Conservation (phyloP, 2,329 filamentous ascomycete genomes). For the Bipolaris cookei region DNA sequence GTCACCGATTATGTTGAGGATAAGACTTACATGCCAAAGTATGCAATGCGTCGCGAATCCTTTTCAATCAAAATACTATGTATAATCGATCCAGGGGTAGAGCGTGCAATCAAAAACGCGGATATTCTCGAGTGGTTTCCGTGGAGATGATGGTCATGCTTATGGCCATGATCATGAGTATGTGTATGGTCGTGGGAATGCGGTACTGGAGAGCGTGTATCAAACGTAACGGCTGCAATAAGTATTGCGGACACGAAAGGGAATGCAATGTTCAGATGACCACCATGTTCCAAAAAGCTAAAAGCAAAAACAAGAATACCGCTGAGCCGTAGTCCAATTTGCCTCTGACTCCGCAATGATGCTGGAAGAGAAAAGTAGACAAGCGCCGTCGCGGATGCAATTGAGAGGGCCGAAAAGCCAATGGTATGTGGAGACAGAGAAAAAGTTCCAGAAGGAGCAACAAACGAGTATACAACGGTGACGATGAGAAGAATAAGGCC, state of each 20-base stretch:
- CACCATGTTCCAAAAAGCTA: slow-evolving; percentile 31
- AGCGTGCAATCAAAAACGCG: slow-evolving; percentile 71
- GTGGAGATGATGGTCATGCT: slow-evolving; percentile 47
- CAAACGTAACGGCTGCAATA: slow-evolving; percentile 50
- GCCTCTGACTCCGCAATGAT: slow-evolving; percentile 49
- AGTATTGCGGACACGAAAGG: slow-evolving; percentile 39
- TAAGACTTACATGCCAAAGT: slow-evolving; percentile 82
- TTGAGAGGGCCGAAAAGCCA: slow-evolving; percentile 50
- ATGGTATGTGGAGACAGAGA: slow-evolving; percentile 42
- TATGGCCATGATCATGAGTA: slow-evolving; percentile 32
- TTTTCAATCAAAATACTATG: slow-evolving; percentile 88
- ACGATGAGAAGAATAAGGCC: slow-evolving; percentile 48
- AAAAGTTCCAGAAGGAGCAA: slow-evolving; percentile 43
- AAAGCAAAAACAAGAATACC: slow-evolving; percentile 32
- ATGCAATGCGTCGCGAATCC: slow-evolving; percentile 93
- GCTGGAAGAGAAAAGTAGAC: slow-evolving; percentile 52
- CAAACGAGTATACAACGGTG: slow-evolving; percentile 46
- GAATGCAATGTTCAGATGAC: slow-evolving; percentile 23
- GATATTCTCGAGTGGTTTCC: slow-evolving; percentile 72
- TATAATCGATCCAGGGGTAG: slow-evolving; percentile 75
- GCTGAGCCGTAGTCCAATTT: slow-evolving; percentile 42
- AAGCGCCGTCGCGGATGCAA: slow-evolving; percentile 52
- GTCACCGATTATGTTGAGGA: no score
- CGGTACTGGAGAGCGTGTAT: slow-evolving; percentile 41
- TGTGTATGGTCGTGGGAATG: slow-evolving; percentile 42